These are phyloP conservation scores for Truncatella angustata DNA, from an alignment of 2,329 filamentous ascomycete species.

Conservation along the genomic window DNA sequence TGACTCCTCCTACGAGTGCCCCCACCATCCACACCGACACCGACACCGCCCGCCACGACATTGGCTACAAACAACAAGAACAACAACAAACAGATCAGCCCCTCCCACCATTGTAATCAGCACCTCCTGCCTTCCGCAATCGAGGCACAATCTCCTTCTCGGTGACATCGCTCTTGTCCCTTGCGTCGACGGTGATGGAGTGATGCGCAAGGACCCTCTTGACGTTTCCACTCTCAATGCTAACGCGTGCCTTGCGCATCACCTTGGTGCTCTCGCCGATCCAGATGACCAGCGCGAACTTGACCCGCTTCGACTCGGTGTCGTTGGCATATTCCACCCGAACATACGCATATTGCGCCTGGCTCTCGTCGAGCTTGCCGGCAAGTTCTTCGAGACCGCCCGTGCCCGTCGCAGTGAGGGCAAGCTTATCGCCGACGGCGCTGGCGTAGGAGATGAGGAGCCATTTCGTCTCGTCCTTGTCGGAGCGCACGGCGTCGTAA, in stretches of 20 bases:
- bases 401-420: constrained; percentile 54
- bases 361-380: constrained; percentile 51
- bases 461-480: constrained; percentile 67
- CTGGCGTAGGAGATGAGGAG: constrained; percentile 62
- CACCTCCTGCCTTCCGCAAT: constrained; percentile 65
- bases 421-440: constrained; percentile 54
- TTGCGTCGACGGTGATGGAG: constrained; percentile 62
- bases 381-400: constrained; percentile 61
- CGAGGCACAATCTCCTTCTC: constrained; percentile 59
- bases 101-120: constrained; percentile 68
- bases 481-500: constrained; percentile 65
- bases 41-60: neutral
- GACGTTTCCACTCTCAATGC: constrained; percentile 64
- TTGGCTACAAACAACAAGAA: too few relatives aligned
- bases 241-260: constrained; percentile 69
- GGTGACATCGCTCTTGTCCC: constrained; percentile 58
- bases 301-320: constrained; percentile 65
- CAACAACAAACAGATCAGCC: too few relatives aligned
- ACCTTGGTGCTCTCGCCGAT: constrained; percentile 64
- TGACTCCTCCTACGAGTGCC: neutral
- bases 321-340: constrained; percentile 71
- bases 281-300: constrained; percentile 68
- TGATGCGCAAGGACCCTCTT: constrained; percentile 64
- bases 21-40: neutral
- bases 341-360: constrained; percentile 66